Evolutionary conservation across 2,329 filamentous ascomycete genomes (phyloP), one percentile per base, ranked within the genome.

Genomic region (Neonectria magnoliae): DNA sequence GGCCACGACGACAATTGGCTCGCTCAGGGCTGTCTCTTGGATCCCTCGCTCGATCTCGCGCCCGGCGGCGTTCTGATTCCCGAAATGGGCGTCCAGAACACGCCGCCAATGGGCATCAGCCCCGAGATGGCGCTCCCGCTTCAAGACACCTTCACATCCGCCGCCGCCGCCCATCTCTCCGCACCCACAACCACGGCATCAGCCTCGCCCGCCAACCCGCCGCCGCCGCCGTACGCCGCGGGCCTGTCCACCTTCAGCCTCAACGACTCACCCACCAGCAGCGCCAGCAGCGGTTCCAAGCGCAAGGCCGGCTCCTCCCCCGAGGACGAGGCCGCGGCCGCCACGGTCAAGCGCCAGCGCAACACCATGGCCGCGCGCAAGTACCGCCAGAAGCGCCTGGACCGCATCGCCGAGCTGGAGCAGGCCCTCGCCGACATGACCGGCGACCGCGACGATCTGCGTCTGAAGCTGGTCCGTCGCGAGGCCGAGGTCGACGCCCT

Each of bases 311-410:
- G 60, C n/a, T 62, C 65, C 3, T 68, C 74, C 2, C 64, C 67
- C 4, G 68, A 70, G 31, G 74, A 75, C 8, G 73, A 76, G 13
- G 61, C 69, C 16, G 66, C 66, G 4, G 66, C 68, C 27, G 69
- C 76, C 5, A 73, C 77, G 18, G 73, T 82, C 73, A 91, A 91
- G 77, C 88, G 90, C 29, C 86, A 87, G 66, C 85, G 87, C 66
- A 92, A 93, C 77, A 92, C 90, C 14, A 83, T 91, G 66, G 90
- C 90, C n/a, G 90, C 90, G 31, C 85, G 89, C 66, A 89, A 90
- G 66, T 92, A 91, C 75, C 87, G 90, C 27, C 90, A 92, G 76
- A 91, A 90, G 76, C 87, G 89, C 50, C 83, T 92, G 36, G 90
- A 92, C 71, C 87, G 89, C 66, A 87, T 91, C 76, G 79, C 79